A percentile compares a stretch with the other conserved stretches of the same genome.
These are phyloP conservation scores for Daldinia loculata DNA, from an alignment of 495 filamentous ascomycete genomes.

Conservation along the genomic window DNA sequence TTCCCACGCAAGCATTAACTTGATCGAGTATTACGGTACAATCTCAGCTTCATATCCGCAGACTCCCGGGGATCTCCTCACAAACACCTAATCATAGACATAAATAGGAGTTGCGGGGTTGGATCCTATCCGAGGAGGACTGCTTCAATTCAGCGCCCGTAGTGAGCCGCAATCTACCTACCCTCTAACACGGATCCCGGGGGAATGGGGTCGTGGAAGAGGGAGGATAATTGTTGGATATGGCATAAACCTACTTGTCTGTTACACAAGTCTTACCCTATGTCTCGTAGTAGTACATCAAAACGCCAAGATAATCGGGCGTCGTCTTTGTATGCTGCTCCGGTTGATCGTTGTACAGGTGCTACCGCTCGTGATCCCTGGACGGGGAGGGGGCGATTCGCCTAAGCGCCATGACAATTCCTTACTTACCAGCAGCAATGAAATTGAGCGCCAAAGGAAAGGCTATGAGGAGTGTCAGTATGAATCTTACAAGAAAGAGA, in stretches of 20 bases:
- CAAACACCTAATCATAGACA: constrained; percentile 18
- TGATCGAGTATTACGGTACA: constrained; percentile 92
- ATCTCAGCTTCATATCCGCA: constrained; percentile 79
- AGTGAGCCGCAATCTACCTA: constrained; percentile 73
- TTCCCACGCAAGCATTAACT: constrained; percentile 96
- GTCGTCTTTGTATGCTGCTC: constrained; percentile 1
- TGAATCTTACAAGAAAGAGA: background rate
- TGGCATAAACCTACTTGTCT: constrained; percentile 49
- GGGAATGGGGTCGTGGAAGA: constrained; percentile 19
- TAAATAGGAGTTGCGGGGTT: constrained; percentile 49
- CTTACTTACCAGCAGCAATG: constrained; percentile 83
- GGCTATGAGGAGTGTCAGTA: constrained; percentile 56
- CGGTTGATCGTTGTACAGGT: constrained; percentile 18
- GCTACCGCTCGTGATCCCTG: constrained; percentile 53
- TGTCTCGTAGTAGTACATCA: background rate
- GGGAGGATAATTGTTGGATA: constrained; percentile 37
- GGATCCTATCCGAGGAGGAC: constrained; percentile 53
- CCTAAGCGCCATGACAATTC: constrained; percentile 23
- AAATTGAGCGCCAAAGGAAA: constrained; percentile 81
- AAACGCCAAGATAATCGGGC: background rate
- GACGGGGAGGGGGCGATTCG: constrained; percentile 22
- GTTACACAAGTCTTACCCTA: constrained; percentile 36
- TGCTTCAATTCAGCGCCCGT: constrained; percentile 76
- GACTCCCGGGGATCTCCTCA: constrained; percentile 38
- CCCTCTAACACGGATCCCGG: constrained; percentile 24